Percentiles rank a stretch among this genome's conserved stretches.
phyloP scores from a whole-genome alignment of 345 rosid genomes.

The Dipteronia dyeriana region DNA sequence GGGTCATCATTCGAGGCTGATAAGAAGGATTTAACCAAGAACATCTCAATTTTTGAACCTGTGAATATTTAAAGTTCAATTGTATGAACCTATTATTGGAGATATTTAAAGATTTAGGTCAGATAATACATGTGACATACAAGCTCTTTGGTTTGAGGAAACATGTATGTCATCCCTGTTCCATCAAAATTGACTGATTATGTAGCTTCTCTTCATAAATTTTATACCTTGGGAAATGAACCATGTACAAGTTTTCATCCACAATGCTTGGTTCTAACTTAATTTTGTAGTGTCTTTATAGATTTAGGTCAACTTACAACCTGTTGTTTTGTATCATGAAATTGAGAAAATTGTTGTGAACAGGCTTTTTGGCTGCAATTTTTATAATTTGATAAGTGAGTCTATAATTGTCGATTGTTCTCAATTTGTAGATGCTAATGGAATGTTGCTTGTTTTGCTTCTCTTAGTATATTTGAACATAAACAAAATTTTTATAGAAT shows the following conservation, averaged over 20 bases:
- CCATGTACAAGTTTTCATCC: background rate
- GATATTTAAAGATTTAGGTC: too few relatives aligned
- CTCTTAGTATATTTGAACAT: background rate
- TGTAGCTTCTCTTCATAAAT: constrained; percentile 1
- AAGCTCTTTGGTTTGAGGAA: background rate
- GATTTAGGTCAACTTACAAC: background rate
- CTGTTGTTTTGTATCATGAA: background rate
- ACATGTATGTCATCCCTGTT: background rate
- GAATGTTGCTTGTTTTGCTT: background rate
- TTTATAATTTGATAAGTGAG: background rate
- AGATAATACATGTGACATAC: too few relatives aligned
- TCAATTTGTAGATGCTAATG: background rate
- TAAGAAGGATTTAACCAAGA: background rate
- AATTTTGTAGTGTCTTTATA: background rate
- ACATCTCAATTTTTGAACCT: background rate
- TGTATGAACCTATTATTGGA: too few relatives aligned
- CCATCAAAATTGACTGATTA: background rate
- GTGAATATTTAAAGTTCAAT: too few relatives aligned
- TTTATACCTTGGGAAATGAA: background rate
- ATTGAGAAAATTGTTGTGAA: background rate
- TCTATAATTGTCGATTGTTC: background rate
- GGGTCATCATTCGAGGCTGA: background rate
- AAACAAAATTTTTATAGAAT: background rate
- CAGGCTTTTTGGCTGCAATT: background rate
- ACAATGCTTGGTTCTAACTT: background rate